Evolutionary conservation across 768 basidiomycete species (phyloP), one percentile per base, ranked within the genome.

Genomic region (Termitomyces titanicus): DNA sequence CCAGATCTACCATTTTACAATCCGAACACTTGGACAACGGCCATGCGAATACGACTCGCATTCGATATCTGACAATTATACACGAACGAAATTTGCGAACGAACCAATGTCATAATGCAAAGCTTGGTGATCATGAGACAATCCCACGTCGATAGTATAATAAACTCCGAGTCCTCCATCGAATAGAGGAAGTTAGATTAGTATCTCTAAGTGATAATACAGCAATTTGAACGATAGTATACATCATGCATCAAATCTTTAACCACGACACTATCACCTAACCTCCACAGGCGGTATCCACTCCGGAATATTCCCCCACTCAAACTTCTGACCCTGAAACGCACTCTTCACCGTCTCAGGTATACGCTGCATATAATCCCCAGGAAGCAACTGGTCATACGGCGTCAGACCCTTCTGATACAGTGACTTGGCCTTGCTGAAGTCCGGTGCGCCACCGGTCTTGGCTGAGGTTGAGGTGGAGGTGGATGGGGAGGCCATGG

Each of bases 201-300:
- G 9, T 9, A 29, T 29, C 29, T 29, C 9, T 29, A 29, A 29
- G 9, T 29, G 29, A 29, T 29, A 29, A 9, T 29, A 24, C 42
- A 43, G n/a, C n/a, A n/a, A n/a, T n/a, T n/a, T n/a, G n/a, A n/a
- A 24, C 11, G 40, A 45, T 27, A 45, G 6, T 29, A 45, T 27
- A 49, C 12, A 47, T 29, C 12, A 47, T 29, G 18, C 48, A 49
- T 24, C 12, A 18, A 17, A 38, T 4, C 59, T 72, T 67, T 29
- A 13, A 42, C 20, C 44, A 17, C 44, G 10, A 8, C 5, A 17
- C 38, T 20, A 40, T 70, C 73, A 84, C 54, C 84, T 72, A 55
- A 84, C 63, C 63, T 83, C 80, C 51, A 80, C 61, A 9, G 88
- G 89, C 37, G 89, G 89, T 53, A 85, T 73, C 83, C 84, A 89